These are phyloP conservation scores for Plectranthus barbatus DNA, from an alignment of 257 asterid species.

Conservation along the genomic window DNA sequence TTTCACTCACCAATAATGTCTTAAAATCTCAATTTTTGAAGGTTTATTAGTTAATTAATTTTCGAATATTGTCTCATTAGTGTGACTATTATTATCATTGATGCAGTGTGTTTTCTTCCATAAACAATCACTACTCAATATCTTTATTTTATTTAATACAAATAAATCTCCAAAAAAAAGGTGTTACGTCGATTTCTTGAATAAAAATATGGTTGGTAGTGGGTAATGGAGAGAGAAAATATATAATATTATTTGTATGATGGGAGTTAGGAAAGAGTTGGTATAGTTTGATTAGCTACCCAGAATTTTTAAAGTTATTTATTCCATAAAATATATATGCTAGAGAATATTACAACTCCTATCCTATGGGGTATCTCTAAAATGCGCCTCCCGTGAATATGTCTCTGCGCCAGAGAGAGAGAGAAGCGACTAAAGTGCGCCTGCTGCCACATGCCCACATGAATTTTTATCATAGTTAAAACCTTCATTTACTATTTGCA, in stretches of 20 bases:
- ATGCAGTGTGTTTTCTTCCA: not conserved
- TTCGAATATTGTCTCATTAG: too few species aligned
- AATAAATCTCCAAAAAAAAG: not conserved
- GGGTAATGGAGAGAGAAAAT: not conserved
- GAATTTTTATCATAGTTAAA: too few species aligned
- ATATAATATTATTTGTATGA: not conserved
- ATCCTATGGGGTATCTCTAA: constrained; percentile 16
- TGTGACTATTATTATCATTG: not conserved
- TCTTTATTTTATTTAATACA: too few species aligned
- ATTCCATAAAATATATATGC: not conserved
- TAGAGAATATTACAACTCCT: constrained; percentile 25
- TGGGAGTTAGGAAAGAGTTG: constrained; percentile 10
- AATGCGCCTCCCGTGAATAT: constrained; percentile 23
- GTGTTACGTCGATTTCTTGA: not conserved
- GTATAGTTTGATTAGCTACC: constrained; percentile 24
- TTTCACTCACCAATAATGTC: not conserved
- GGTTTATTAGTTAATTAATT: too few species aligned
- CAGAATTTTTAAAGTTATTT: not conserved
- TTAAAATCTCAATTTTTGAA: too few species aligned
- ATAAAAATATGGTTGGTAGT: constrained; percentile 18
- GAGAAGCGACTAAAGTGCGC: constrained; percentile 12
- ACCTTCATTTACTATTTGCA: too few species aligned
- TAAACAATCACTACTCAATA: not conserved
- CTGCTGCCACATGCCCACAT: constrained; percentile 21
- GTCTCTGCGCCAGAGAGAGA: not conserved